Conservation (phyloP, 2,329 filamentous ascomycete species). For the Chlorencoelia australis region DNA sequence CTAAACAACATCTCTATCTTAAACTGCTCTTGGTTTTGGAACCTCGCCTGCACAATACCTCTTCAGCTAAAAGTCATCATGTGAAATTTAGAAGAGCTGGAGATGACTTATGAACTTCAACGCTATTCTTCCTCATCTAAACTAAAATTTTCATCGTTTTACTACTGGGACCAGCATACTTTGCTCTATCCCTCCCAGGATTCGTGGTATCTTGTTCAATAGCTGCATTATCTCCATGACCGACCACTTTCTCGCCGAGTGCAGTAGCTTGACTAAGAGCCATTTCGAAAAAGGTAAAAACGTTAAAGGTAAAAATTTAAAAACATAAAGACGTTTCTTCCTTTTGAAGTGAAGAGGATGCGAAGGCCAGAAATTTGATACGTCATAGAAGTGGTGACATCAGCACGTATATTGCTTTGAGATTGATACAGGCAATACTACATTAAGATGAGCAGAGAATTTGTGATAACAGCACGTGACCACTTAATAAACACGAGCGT, state of each 20-base stretch:
- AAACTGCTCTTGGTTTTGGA: constrained; percentile 61
- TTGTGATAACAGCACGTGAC: too few relatives aligned
- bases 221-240: constrained; percentile 54
- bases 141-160: constrained; percentile 70
- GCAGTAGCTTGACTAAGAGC: constrained; percentile 57
- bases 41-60: constrained; percentile 42
- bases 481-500: too few relatives aligned
- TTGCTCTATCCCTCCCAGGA: constrained; percentile 41
- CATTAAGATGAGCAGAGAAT: too few relatives aligned
- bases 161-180: constrained; percentile 38
- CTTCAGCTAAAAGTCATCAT: too few relatives aligned
- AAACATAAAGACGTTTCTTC: too few relatives aligned
- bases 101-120: constrained; percentile 47
- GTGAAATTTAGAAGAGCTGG: constrained; percentile 1
- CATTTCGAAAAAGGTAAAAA: constrained; percentile 37
- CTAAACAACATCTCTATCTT: constrained; percentile 68
- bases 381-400: too few relatives aligned
- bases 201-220: constrained; percentile 61
- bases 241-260: constrained; percentile 54
- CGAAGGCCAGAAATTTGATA: too few relatives aligned
- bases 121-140: constrained; percentile 75
- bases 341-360: too few relatives aligned
- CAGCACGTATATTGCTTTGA: too few relatives aligned
- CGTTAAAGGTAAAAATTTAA: too few relatives aligned
- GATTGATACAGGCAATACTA: too few relatives aligned